Evolutionary conservation across 371 early-diverging fungal genomes (phyloP), one percentile per base, ranked within the genome.

Genomic region (Mortierella sp.): DNA sequence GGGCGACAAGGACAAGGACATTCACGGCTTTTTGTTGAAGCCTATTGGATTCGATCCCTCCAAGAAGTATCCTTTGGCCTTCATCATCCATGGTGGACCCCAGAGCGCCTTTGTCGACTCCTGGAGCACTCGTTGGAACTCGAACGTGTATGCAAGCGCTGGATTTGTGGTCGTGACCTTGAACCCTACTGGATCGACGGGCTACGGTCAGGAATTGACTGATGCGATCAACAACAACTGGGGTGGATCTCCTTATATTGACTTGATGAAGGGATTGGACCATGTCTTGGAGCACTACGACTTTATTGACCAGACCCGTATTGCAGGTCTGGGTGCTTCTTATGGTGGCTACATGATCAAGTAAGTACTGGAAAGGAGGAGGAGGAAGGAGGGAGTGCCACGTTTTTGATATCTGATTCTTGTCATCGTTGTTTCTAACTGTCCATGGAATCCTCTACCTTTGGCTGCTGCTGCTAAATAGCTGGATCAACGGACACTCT

Each of bases 331-430:
- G 21, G 96, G 96, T 29, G 95, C 92, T 1, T 89, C 90, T 12
- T 95, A 94, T 79, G 96, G 96, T 67, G 96, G 95, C 0, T 94
- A 88, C 74, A 93, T 93, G 93, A 86, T 93, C 72, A 94, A 94
- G 74, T 74, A 74, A 7, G 68, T 28, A 37, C 37, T 37, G 37
- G 9, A 74, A 92, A 91, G 92, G 57, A 83, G n/a, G 84, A 85
- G 57, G 85, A 84, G 0, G 81, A 84, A n/a, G 3, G 15, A 30
- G 37, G 37, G 15, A 60, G 26, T 3, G 46, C 25, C 52, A 51
- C 11, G 3, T 51, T 37, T 37, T 37, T 37, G n/a, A n/a, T n/a
- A n/a, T n/a, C n/a, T 7, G 23, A 3, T 25, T 30, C 2, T 29
- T 63, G 2, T 16, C 48, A n/a, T 4, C n/a, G n/a, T n/a, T n/a